Percentiles rank a stretch among this genome's conserved stretches.
phyloP scores from a whole-genome alignment of 257 asterid species.

The Gentiana dahurica region DNA sequence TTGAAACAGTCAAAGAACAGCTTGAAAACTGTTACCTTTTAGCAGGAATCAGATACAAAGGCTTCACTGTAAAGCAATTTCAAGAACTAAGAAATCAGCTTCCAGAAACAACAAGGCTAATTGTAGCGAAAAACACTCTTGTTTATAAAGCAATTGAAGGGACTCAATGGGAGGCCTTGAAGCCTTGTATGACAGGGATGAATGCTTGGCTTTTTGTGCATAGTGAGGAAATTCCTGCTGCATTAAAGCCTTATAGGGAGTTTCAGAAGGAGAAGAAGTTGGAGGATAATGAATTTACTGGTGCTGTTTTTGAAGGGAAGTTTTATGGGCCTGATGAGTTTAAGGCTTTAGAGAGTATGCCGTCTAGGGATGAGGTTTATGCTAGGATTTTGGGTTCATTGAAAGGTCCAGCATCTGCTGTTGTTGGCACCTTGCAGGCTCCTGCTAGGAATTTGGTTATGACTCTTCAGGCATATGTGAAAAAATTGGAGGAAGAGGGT shows the following conservation, averaged over 20 bases:
- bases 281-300: slow-evolving; percentile 72
- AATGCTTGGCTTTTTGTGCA: slow-evolving; percentile 91
- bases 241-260: slow-evolving; percentile 67
- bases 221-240: slow-evolving; percentile 90
- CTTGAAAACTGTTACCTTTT: slow-evolving; percentile 61
- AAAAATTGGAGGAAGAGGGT: slow-evolving; percentile 68
- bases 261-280: slow-evolving; percentile 82
- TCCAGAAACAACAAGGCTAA: slow-evolving; percentile 66
- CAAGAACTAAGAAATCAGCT: slow-evolving; percentile 63
- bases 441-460: slow-evolving; percentile 80
- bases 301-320: slow-evolving; percentile 94
- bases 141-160: slow-evolving; percentile 84
- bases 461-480: slow-evolving; percentile 68
- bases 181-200: slow-evolving; percentile 95
- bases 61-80: slow-evolving; percentile 70
- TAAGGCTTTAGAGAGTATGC: slow-evolving; percentile 64
- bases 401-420: slow-evolving; percentile 86
- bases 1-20: slow-evolving; percentile 58
- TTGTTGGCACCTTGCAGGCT: slow-evolving; percentile 84
- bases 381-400: slow-evolving; percentile 60
- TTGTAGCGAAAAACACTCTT: slow-evolving; percentile 83
- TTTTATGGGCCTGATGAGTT: slow-evolving; percentile 70
- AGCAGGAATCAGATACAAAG: slow-evolving; percentile 88
- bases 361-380: slow-evolving; percentile 69
- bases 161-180: slow-evolving; percentile 68